Conservation (phyloP, 306 rosid species). For the Quercus aquifolioides region DNA sequence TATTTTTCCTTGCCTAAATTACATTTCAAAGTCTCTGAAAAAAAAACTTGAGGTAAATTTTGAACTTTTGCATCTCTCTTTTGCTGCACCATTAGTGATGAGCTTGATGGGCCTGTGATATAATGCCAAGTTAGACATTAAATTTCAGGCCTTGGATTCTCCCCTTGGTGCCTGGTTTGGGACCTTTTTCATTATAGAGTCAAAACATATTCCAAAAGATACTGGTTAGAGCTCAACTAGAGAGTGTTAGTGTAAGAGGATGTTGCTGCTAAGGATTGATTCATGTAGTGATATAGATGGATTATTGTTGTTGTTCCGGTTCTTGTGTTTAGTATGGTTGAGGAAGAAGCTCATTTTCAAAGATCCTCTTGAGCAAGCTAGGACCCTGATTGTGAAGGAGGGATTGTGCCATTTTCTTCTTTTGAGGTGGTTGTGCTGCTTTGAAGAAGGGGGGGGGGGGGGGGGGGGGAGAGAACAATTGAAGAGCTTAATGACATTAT, state of each 20-base stretch:
- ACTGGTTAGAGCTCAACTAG: neutral
- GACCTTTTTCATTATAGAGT: neutral
- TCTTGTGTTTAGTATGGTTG: neutral
- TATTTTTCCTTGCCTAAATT: neutral
- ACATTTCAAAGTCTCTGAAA: neutral
- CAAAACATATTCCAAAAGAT: neutral
- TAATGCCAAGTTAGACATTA: neutral
- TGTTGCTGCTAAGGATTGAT: neutral
- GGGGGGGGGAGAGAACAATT: neutral
- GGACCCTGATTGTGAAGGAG: neutral
- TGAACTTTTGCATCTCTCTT: neutral
- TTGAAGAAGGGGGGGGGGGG: neutral
- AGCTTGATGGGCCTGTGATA: neutral
- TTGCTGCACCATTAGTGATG: neutral
- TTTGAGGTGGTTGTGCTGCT: neutral
- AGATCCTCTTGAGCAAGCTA: neutral
- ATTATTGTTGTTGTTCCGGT: neutral
- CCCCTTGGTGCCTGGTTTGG: neutral
- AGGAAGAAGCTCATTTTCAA: neutral
- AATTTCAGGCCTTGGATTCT: no score
- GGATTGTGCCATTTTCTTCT: neutral
- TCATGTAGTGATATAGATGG: neutral
- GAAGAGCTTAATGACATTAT: neutral
- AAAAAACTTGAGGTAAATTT: neutral
- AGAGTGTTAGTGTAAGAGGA: neutral